Percentiles rank a stretch among this genome's conserved stretches.
phyloP scores from a whole-genome alignment of 441 rosid genomes.

The Populus hybrid region DNA sequence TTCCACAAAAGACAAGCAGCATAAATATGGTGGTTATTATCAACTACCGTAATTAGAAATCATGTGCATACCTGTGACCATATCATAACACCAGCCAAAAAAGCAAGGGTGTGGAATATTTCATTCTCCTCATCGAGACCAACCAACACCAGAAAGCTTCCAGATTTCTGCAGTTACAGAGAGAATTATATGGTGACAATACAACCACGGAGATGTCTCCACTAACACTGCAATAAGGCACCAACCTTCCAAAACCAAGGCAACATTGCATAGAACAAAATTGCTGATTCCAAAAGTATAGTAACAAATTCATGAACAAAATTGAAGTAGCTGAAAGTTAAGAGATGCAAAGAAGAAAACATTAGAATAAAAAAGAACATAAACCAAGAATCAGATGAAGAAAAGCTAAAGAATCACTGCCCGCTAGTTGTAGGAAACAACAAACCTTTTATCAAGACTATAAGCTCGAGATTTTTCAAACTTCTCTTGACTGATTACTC shows the following conservation, averaged over 20 bases:
- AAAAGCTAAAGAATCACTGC: background rate
- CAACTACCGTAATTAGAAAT: slow-evolving; percentile 2
- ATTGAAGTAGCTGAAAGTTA: slow-evolving; percentile 65
- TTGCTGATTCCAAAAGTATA: slow-evolving; percentile 83
- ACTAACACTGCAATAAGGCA: slow-evolving; percentile 15
- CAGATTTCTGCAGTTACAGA: slow-evolving; percentile 57
- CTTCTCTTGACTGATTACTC: slow-evolving; percentile 87
- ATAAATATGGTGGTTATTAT: background rate
- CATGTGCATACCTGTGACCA: slow-evolving; percentile 81
- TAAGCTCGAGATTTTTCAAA: slow-evolving; percentile 86
- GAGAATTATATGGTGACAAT: slow-evolving; percentile 8
- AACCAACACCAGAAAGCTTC: slow-evolving; percentile 50
- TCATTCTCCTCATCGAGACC: slow-evolving; percentile 82
- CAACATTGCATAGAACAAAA: slow-evolving; percentile 78
- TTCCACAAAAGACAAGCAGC: background rate
- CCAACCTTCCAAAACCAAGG: slow-evolving; percentile 98
- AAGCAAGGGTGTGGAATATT: slow-evolving; percentile 80
- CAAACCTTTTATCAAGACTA: slow-evolving; percentile 91
- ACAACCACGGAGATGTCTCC: slow-evolving; percentile 5
- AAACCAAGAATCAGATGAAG: background rate
- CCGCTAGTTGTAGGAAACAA: background rate
- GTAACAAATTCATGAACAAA: slow-evolving; percentile 88
- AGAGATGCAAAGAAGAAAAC: slow-evolving; percentile 12
- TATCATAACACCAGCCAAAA: slow-evolving; percentile 83
- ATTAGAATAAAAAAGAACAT: slow-evolving; percentile 4